Conservation (phyloP, 768 basidiomycete genomes). For the Mycena vulgaris region DNA sequence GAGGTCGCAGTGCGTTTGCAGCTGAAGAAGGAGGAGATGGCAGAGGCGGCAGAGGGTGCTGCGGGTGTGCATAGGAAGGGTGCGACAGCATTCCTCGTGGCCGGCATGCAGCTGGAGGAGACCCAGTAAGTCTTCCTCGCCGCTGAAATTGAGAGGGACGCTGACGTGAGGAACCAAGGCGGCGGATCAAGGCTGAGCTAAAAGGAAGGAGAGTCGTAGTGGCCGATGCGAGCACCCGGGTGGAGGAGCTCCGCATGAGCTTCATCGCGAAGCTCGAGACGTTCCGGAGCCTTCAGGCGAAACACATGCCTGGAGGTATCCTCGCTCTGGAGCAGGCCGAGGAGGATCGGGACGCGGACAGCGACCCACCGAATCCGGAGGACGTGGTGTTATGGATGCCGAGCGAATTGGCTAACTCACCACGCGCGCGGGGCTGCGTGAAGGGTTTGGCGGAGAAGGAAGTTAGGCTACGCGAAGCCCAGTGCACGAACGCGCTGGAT, state of each 20-base stretch:
- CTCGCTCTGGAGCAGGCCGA: neutral
- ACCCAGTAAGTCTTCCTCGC: neutral
- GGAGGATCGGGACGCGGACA: slow-evolving; percentile 25
- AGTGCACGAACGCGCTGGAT: slow-evolving; percentile 12
- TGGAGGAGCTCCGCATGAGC: slow-evolving; percentile 26
- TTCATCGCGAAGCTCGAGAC: slow-evolving; percentile 22
- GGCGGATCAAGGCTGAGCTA: neutral
- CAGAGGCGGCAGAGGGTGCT: too few relatives aligned
- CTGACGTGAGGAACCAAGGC: too few relatives aligned
- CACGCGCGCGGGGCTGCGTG: neutral
- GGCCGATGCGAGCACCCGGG: neutral
- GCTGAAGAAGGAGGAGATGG: neutral
- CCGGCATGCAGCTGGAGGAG: slow-evolving; percentile 13
- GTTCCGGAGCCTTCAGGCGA: slow-evolving; percentile 8
- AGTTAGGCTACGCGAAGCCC: slow-evolving; percentile 4
- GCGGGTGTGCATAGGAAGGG: neutral
- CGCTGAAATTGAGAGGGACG: too few relatives aligned
- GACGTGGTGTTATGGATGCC: slow-evolving; percentile 33
- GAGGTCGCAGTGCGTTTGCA: neutral
- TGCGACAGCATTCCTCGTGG: neutral
- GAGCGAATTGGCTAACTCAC: neutral
- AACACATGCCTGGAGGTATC: slow-evolving; percentile 19
- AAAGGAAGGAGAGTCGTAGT: neutral
- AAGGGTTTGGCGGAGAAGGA: slow-evolving; percentile 15
- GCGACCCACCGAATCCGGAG: slow-evolving; percentile 22